Percentiles rank a stretch among this genome's conserved stretches.
phyloP scores from a whole-genome alignment of 768 basidiomycete genomes.

The Boletus fagicola region DNA sequence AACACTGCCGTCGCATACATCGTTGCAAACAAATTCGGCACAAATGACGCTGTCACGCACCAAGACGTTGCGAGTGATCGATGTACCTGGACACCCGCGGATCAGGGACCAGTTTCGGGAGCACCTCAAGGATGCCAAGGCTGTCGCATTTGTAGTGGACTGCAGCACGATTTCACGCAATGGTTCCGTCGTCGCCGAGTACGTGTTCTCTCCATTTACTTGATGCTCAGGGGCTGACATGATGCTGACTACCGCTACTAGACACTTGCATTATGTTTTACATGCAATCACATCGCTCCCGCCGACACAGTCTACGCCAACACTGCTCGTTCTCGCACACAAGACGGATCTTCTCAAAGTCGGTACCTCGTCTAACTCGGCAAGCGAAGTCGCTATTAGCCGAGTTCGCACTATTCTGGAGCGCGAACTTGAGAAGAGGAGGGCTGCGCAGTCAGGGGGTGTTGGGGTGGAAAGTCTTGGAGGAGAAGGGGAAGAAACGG shows the following conservation, averaged over 20 bases:
- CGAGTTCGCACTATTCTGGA: constrained; percentile 78
- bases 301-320: constrained; percentile 61
- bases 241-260: constrained; percentile 29
- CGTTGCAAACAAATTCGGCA: constrained; percentile 69
- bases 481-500: constrained; percentile 59
- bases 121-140: constrained; percentile 58
- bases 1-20: constrained; percentile 68
- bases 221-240: not conserved
- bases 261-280: constrained; percentile 71
- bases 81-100: constrained; percentile 85
- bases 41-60: constrained; percentile 42
- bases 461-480: constrained; percentile 75
- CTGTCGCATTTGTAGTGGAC: constrained; percentile 77
- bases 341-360: constrained; percentile 70
- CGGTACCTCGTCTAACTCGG: constrained; percentile 33
- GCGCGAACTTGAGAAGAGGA: constrained; percentile 79
- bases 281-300: constrained; percentile 70
- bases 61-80: constrained; percentile 55
- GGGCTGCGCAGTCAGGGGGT: constrained; percentile 58
- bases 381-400: constrained; percentile 54
- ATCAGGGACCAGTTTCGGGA: constrained; percentile 73
- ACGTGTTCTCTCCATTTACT: constrained; percentile 31
- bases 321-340: constrained; percentile 69
- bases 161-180: constrained; percentile 76
- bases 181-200: constrained; percentile 78